These are phyloP conservation scores for Malania oleifera DNA, from an alignment of 164 flowering plant genomes.

Conservation along the genomic window DNA sequence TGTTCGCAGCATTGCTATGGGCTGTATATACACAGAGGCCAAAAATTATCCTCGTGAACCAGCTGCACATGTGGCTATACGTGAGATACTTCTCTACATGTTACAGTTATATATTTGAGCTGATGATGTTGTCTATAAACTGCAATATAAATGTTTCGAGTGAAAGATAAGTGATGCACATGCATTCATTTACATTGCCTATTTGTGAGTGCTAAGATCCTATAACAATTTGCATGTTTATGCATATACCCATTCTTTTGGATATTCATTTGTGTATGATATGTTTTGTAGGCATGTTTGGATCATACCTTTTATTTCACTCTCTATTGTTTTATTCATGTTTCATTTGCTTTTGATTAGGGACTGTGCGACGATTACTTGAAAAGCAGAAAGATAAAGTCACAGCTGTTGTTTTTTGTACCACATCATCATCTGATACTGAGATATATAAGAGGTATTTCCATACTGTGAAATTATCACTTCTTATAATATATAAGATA, in stretches of 20 bases:
- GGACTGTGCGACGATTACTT: slow-evolving; percentile 87
- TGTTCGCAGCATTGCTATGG: slow-evolving; percentile 88
- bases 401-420: slow-evolving; percentile 87
- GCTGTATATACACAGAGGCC: slow-evolving; percentile 92
- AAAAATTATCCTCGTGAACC: slow-evolving; percentile 99
- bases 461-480: background rate
- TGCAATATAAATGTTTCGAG: no score
- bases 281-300: background rate
- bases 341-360: slow-evolving; percentile 27
- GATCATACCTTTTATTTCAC: background rate
- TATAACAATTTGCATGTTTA: background rate
- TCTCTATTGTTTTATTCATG: slow-evolving; percentile 5
- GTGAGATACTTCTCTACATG: slow-evolving; percentile 44
- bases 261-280: background rate
- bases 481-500: background rate
- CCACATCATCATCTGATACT: slow-evolving; percentile 74
- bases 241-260: background rate
- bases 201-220: background rate
- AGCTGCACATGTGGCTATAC: slow-evolving; percentile 98
- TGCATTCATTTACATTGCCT: no score
- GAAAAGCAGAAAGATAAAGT: slow-evolving; percentile 92
- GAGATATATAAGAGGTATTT: slow-evolving; percentile 95
- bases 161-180: no score
- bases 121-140: background rate
- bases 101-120: background rate